Evolutionary conservation across 2,329 filamentous ascomycete species (phyloP), one percentile per base, ranked within the genome.

Genomic region (Xylariaceae sp.): DNA sequence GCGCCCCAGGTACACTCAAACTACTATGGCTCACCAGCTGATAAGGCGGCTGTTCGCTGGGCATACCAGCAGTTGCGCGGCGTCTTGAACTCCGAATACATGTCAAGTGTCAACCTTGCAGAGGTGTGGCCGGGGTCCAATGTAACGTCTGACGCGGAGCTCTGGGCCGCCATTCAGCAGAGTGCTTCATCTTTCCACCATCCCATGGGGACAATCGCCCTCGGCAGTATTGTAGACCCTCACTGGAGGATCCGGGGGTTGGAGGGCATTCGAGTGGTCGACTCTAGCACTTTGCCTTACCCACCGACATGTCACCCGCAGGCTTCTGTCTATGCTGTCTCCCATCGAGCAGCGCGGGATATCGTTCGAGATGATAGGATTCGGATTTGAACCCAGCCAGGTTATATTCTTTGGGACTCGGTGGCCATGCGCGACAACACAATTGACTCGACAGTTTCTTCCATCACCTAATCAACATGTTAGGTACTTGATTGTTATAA

Each of bases 1-100:
- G 66, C 70, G 4, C 77, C 77, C 0, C 57, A 72, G 11, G 77
- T 79, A 48, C 59, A 66, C 44, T 72, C 74, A 57, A 70, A 70
- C 47, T 75, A 69, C 56, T 74, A 66, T 16, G 74, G 78, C 45
- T 61, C 75, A 0, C 55, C 68, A 21, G 71, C 73, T 1, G 47
- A 57, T 40, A 43, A 37, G 21, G 53, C 55, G 6, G 38, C 47
- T 19, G 47, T 52, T 3, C 36, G 45, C 6, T 47, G 49, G 21
- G 55, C 45, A 3, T 55, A 54, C 34, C 47, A 49, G 44, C 40
- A 42, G 14, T 17, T 54, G 5, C 47, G 49, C 14, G 19, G 27
- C 7, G 45, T 54, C 35, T 42, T 52, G 40, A 38, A 40, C n/a
- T 51, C 44, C 0, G 33, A 42, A 3, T 32, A 34, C 11, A 47